Percentiles rank a stretch among this genome's conserved stretches.
Conservation (phyloP, 1,139 yeast species). For the Geotrichum fermentans region DNA sequence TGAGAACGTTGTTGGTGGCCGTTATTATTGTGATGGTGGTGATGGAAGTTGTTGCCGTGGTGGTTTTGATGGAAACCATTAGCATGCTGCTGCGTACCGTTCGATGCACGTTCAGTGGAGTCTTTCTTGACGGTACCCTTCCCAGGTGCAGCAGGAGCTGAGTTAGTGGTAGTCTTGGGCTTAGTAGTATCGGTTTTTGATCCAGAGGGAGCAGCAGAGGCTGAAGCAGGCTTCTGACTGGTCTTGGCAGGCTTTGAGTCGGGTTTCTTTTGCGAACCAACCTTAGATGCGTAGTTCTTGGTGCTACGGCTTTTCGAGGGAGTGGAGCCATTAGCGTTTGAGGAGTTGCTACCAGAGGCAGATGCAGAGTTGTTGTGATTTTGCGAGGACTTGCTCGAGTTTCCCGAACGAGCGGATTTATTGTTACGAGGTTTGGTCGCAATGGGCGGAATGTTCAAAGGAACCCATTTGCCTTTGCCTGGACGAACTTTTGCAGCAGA, state of each 20-base stretch:
- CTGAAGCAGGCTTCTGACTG: conserved; percentile 26
- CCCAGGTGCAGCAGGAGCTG: conserved; percentile 14
- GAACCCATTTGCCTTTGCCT: conserved; percentile 15
- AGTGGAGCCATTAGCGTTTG: conserved; percentile 14
- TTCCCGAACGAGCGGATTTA: conserved; percentile 17
- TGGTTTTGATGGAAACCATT: conserved; percentile 30
- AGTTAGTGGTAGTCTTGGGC: conserved; percentile 9
- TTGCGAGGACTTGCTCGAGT: neutral
- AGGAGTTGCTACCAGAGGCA: conserved; percentile 7
- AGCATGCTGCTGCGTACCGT: conserved; percentile 20
- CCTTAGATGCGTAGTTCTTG: conserved; percentile 54
- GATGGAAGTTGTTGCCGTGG: conserved; percentile 28
- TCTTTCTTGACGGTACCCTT: neutral
- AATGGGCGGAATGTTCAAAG: conserved; percentile 15
- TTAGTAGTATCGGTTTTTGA: conserved; percentile 7
- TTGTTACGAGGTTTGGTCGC: conserved; percentile 9
- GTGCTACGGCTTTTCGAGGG: conserved; percentile 37
- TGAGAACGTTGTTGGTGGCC: conserved; percentile 21
- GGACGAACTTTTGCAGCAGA: conserved; percentile 2
- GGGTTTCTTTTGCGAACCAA: conserved; percentile 36
- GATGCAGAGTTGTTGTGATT: conserved; percentile 4
- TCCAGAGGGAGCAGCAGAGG: conserved; percentile 8
- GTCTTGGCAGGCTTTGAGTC: conserved; percentile 6
- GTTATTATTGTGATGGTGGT: conserved; percentile 37
- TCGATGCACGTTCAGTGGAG: neutral